Evolutionary conservation across 768 basidiomycete species (phyloP).

Genomic region (Lentinula lateritia): DNA sequence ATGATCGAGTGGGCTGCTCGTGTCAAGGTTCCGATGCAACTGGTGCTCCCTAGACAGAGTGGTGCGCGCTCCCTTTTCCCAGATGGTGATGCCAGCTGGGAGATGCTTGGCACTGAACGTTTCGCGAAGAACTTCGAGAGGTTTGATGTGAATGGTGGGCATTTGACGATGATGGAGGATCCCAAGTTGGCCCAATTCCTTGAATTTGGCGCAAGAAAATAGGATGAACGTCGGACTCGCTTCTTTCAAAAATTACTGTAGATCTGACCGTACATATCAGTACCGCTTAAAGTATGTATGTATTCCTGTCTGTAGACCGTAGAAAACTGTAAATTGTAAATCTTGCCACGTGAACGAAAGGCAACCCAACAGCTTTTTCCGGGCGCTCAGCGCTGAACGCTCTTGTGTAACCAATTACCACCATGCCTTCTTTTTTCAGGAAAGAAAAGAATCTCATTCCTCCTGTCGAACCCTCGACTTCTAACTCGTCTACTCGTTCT

Average conservation of each 20-base stretch:
- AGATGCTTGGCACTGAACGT: not conserved
- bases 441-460: slow-evolving; percentile 65
- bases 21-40: not conserved
- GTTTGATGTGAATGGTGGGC: slow-evolving; percentile 2
- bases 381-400: not conserved
- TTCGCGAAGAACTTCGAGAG: not conserved
- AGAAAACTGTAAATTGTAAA: too few species aligned
- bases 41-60: not conserved
- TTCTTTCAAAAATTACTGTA: not conserved
- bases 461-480: slow-evolving; percentile 40
- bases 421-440: slow-evolving; percentile 60
- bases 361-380: not conserved
- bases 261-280: too few species aligned
- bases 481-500: slow-evolving; percentile 18
- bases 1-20: slow-evolving; percentile 1
- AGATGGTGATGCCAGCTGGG: not conserved
- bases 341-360: too few species aligned
- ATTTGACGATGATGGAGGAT: slow-evolving; percentile 4
- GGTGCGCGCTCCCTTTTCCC: not conserved
- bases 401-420: slow-evolving; percentile 6
- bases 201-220: not conserved
- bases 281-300: too few species aligned
- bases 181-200: slow-evolving; percentile 1
- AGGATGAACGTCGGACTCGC: not conserved
- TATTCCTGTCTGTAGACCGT: too few species aligned